Evolutionary conservation across 1,284 basidiomycete species (phyloP), one percentile per base, ranked within the genome.

Genomic region (Earliella scabrosa): DNA sequence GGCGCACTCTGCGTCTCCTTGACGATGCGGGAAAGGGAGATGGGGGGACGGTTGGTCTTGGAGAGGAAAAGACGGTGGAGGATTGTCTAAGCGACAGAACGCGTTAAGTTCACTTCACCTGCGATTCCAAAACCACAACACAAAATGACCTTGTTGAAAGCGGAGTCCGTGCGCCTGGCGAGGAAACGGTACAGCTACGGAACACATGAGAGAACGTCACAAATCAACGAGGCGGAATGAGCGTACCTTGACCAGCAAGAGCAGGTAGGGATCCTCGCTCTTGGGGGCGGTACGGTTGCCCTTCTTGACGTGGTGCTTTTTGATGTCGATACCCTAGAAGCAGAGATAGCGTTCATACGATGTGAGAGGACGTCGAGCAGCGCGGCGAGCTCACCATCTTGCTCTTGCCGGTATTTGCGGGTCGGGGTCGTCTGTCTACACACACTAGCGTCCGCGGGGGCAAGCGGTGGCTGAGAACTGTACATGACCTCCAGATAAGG

Each of bases 271-370:
- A 80, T 99, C 97, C 92, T 98, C 93, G 76, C 94, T 97, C 85
- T 94, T 94, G 76, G 97, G 97, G 65, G 95, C 95, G 67, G 92
- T 92, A 69, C 97, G 90, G 75, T 87, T 82, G 71, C 96, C 91
- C 86, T 97, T 98, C 90, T 93, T 98, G 88, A 98, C 96, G 88
- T 99, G 97, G 84, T 98, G 97, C 79, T 85, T 82, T 75, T 86
- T 84, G 79, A 98, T 90, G 81, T 99, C 97, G 82, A 98, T 98
- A 92, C 97, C 97, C 96, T 96, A 65, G 66, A 58, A 18, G 44
- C 55, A 10, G 13, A 45, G 41, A 41, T 5, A 47, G 50, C 50
- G 52, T 58, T 47, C 31, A 57, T 50, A 43, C 35, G 16, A 9
- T 11, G 38, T 52, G 16, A 21, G 34, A 52, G 49, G 35, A 20